Evolutionary conservation across 352 stramenopile genomes (phyloP), one percentile per base, ranked within the genome.

Genomic region (Globisporangium orthogonon): DNA sequence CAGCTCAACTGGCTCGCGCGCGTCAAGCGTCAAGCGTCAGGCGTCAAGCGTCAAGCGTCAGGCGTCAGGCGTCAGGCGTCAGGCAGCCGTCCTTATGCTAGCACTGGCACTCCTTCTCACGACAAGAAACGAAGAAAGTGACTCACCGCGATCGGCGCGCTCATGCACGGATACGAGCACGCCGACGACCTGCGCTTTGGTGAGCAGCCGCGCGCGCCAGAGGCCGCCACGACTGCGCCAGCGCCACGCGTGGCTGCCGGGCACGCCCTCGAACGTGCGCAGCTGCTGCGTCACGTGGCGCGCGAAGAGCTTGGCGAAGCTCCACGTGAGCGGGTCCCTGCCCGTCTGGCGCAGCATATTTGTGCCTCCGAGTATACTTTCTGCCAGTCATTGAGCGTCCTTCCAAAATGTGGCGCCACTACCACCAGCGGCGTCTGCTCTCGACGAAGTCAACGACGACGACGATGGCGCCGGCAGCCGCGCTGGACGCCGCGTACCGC

Each of bases 371-470:
- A 43, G 37, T 43, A 43, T 43, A 43, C 37, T 43, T 43, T 43
- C 11, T 43, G 15, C 37, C 1, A 43, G 37, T 43, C 11, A 17
- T 7, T 4, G 17, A 43, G 2, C 37, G 37, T 13, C 11, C 37
- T 37, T 5, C 10, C 4, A 37, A 13, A 41, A 41, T 43, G 29
- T 31, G 9, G 46, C 60, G 28, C 51, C 51, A 0, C 29, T 35
- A 88, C 51, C 51, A 0, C 29, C 40, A 88, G 63, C 4, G 89
- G 53, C 13, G 78, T 72, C 89, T 98, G 69, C 89, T 98, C 56
- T 93, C 94, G 31, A 98, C 76, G 68, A 98, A 23, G 23, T 23
- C 23, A 23, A 23, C 94, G 33, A 98, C 66, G 37, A 94, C 83
- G 50, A 98, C 64, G 45, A 77, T 64, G 31, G 88, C 37, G 37